phyloP scores from a whole-genome alignment of 768 basidiomycete genomes.

The Kwoniella pini region DNA sequence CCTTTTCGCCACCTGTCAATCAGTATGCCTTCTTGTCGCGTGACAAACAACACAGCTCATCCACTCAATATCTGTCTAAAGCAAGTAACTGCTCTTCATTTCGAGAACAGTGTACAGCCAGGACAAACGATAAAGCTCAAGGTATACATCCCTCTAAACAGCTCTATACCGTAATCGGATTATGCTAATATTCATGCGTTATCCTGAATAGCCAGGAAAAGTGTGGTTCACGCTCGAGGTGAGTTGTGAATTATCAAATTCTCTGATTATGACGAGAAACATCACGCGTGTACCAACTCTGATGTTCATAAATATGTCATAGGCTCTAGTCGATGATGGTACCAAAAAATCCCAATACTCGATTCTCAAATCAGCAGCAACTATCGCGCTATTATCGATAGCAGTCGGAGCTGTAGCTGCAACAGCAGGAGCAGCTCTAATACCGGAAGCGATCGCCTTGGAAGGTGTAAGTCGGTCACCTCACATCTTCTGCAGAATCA shows the following conservation, averaged over 20 bases:
- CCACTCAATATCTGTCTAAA: constrained; percentile 50
- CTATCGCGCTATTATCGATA: constrained; percentile 46
- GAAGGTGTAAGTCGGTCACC: constrained; percentile 38
- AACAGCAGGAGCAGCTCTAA: constrained; percentile 47
- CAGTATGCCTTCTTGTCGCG: constrained; percentile 47
- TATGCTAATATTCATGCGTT: background rate
- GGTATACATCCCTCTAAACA: constrained; percentile 18
- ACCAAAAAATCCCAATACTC: constrained; percentile 44
- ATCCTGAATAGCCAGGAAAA: constrained; percentile 37
- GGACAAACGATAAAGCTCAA: constrained; percentile 48
- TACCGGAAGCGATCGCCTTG: constrained; percentile 39
- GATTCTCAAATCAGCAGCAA: constrained; percentile 49
- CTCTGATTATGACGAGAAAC: background rate
- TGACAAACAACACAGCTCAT: constrained; percentile 42
- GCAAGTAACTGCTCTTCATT: constrained; percentile 50
- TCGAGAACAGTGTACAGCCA: constrained; percentile 48
- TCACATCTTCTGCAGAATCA: background rate
- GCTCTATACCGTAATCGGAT: background rate
- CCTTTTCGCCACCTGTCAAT: background rate
- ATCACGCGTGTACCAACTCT: no score
- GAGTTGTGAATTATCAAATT: background rate
- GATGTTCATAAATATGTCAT: no score
- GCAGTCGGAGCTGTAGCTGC: constrained; percentile 48
- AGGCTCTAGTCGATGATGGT: constrained; percentile 48
- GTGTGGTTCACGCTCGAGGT: constrained; percentile 52